Evolutionary conservation across 371 early-diverging fungal species (phyloP).

Genomic region (Apophysomyces trapeziformis): DNA sequence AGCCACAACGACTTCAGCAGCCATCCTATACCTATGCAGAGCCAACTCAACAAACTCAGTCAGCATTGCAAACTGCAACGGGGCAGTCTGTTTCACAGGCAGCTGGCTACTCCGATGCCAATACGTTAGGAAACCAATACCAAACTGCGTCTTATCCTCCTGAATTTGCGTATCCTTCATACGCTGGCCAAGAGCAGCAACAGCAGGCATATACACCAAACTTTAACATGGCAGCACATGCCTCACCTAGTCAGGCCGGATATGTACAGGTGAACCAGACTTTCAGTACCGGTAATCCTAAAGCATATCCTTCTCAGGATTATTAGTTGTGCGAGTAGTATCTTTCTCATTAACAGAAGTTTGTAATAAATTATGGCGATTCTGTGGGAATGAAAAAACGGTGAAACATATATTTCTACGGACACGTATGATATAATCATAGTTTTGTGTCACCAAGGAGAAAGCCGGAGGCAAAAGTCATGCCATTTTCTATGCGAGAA

Average conservation of each 20-base stretch:
- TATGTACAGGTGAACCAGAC: neutral
- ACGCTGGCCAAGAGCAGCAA: constrained; percentile 13
- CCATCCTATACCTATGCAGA: constrained; percentile 12
- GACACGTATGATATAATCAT: too few species aligned
- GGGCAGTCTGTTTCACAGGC: constrained; percentile 4
- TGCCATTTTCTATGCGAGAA: constrained; percentile 3
- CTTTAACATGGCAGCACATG: neutral
- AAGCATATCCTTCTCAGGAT: neutral
- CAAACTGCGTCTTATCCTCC: constrained; percentile 10
- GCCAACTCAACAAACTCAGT: constrained; percentile 17
- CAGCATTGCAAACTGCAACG: constrained; percentile 25
- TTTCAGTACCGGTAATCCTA: neutral
- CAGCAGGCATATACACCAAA: constrained; percentile 11
- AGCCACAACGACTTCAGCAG: constrained; percentile 18
- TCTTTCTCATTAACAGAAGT: neutral
- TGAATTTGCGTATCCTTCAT: neutral
- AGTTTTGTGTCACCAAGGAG: constrained; percentile 4
- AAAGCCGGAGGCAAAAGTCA: constrained; percentile 9
- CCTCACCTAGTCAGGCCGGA: neutral
- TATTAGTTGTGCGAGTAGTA: neutral
- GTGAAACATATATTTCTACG: neutral
- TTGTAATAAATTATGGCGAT: neutral
- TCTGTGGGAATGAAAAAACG: constrained; percentile 3
- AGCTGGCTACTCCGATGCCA: constrained; percentile 15
- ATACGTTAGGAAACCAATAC: constrained; percentile 4